Evolutionary conservation across 106 monocot species (phyloP).

Genomic region (Xerophyta viscosa): DNA sequence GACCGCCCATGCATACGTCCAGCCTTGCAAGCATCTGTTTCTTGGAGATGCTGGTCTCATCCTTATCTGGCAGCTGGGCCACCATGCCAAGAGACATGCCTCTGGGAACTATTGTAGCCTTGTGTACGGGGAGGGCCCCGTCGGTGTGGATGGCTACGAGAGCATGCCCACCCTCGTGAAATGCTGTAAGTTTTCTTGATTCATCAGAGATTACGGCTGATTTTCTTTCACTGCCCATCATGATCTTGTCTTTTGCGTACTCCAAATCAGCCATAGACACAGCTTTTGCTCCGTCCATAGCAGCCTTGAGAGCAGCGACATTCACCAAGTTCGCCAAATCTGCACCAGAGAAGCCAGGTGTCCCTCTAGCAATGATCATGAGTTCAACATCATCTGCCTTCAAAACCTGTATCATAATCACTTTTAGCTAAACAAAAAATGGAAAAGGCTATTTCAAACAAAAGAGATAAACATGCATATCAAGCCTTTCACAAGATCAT

Average conservation of each 20-base stretch:
- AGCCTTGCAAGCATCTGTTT: slow-evolving; percentile 95
- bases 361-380: slow-evolving; percentile 86
- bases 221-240: slow-evolving; percentile 98
- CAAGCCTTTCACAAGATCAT: not conserved
- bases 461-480: not conserved
- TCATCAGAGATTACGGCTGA: slow-evolving; percentile 94
- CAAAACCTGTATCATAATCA: slow-evolving; percentile 39
- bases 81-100: slow-evolving; percentile 98
- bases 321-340: slow-evolving; percentile 97
- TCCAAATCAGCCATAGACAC: slow-evolving; percentile 87
- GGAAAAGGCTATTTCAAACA: not conserved
- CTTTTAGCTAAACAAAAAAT: too few species aligned
- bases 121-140: slow-evolving; percentile 79
- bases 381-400: slow-evolving; percentile 91
- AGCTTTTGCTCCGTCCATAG: slow-evolving; percentile 97
- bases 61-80: slow-evolving; percentile 82
- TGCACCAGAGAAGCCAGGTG: slow-evolving; percentile 96
- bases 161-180: slow-evolving; percentile 98
- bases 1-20: slow-evolving; percentile 98
- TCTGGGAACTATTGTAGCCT: slow-evolving; percentile 90
- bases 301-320: slow-evolving; percentile 91
- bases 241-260: slow-evolving; percentile 95
- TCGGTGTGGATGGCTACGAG: slow-evolving; percentile 93
- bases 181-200: slow-evolving; percentile 75
- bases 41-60: slow-evolving; percentile 77